phyloP scores from a whole-genome alignment of 1,139 yeast species.

The Kurtzmaniella natalensis region DNA sequence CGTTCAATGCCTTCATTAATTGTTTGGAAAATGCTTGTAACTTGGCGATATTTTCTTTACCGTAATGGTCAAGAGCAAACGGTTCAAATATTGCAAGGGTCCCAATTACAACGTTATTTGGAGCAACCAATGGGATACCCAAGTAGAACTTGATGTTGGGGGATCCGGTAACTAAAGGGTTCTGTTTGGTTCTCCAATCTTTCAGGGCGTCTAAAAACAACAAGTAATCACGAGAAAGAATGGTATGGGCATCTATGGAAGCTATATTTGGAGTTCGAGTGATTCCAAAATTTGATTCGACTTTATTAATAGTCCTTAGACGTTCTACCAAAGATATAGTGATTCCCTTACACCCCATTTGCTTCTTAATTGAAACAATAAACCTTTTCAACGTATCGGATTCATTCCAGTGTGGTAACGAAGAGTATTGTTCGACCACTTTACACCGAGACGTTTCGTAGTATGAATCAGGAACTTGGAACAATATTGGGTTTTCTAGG shows the following conservation, averaged over 20 bases:
- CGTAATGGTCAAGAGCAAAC: constrained; percentile 34
- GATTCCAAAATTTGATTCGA: constrained; percentile 42
- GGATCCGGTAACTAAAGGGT: constrained; percentile 59
- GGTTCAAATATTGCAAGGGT: constrained; percentile 58
- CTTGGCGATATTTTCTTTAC: constrained; percentile 25
- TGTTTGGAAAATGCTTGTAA: constrained; percentile 38
- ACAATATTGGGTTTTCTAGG: constrained; percentile 36
- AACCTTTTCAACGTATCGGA: constrained; percentile 33
- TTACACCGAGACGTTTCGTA: constrained; percentile 39
- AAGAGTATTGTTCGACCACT: constrained; percentile 37
- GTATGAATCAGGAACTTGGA: constrained; percentile 58
- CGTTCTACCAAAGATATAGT: constrained; percentile 55
- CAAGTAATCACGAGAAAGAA: constrained; percentile 53
- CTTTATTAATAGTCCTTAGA: constrained; percentile 44
- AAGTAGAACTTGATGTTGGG: constrained; percentile 60
- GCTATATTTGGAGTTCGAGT: constrained; percentile 50
- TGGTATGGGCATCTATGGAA: constrained; percentile 64
- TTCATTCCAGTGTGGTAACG: constrained; percentile 51
- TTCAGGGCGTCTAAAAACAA: constrained; percentile 52
- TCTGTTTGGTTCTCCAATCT: constrained; percentile 63
- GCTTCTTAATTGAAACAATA: constrained; percentile 28
- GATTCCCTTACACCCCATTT: constrained; percentile 46
- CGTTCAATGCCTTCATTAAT: constrained; percentile 39
- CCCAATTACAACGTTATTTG: constrained; percentile 46
- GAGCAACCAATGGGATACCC: constrained; percentile 52